Evolutionary conservation across 176 grass and related monocot species (phyloP), one percentile per base, ranked within the genome.

Genomic region (Cymbopogon citratus): DNA sequence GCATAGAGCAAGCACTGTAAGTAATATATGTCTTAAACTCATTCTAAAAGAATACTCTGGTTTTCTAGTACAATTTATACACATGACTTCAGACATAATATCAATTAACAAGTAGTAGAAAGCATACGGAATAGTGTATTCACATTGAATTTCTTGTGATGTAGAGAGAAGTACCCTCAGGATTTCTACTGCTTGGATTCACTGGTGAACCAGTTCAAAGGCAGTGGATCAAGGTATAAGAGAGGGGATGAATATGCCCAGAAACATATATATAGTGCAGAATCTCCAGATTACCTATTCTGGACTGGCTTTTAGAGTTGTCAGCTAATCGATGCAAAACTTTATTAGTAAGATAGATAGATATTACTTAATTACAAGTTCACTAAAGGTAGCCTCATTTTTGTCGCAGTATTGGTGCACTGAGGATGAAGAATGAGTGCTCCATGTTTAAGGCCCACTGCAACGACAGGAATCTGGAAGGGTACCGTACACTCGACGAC

Each of bases 351-450:
- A 71, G 59, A 63, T 63, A 51, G 3, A 85, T 66, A 61, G 56
- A n/a, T n/a, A n/a, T n/a, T 25, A 12, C 56, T 25, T 59, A 24
- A 4, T 24, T 73, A 29, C 83, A 57, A 21, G 29, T 66, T 86
- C 59, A 67, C 65, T 67, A 27, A 82, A 40, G 36, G 6, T 61
- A 9, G 9, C 57, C 46, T 73, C 16, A 66, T 72, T 29, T 73
- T 77, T 86, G 57, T n/a, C n/a, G n/a, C 84, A 93, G 91, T 85
- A 90, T 93, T 41, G 91, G 91, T 6, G 88, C 91, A 71, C 6
- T 76, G 52, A 91, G 66, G 83, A 70, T 91, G 80, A 91, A 91
- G 92, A 94, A 89, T 12, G 92, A 94, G 57, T 89, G 86, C 88
- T 81, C 86, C 10, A 34, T 84, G 27, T 86, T 94, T 51, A 87